Percentiles rank a stretch among this genome's conserved stretches.
Evolutionary conservation across 352 stramenopile species (phyloP).

Genomic region (Sclerospora graminicola): DNA sequence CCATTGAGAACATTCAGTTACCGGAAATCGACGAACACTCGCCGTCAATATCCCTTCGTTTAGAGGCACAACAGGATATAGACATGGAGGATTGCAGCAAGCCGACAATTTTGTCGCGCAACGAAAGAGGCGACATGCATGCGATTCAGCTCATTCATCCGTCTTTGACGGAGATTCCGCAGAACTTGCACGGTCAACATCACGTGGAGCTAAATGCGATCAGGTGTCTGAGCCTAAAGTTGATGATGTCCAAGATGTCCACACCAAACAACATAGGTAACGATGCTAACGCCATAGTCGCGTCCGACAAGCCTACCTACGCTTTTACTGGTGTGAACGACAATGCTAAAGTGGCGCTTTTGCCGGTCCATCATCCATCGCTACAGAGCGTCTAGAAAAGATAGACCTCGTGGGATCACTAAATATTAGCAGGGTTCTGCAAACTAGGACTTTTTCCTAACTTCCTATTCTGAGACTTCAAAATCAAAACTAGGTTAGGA

Average conservation of each 20-base stretch:
- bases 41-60: constrained; percentile 2
- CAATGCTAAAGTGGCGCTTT: constrained; percentile 15
- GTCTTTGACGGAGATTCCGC: constrained; percentile 14
- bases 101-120: constrained; percentile 5
- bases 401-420: too few relatives aligned
- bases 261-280: constrained; percentile 2
- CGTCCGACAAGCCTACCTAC: constrained; percentile 19
- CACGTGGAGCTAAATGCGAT: constrained; percentile 37
- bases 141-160: constrained; percentile 9
- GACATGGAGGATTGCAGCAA: constrained; percentile 18
- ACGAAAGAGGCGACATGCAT: constrained; percentile 13
- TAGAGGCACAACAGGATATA: constrained; percentile 10
- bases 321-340: constrained; percentile 20
- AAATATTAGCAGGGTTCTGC: too few relatives aligned
- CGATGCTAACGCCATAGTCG: constrained; percentile 6
- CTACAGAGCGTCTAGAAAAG: constrained; percentile 26
- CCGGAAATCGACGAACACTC: constrained; percentile 1
- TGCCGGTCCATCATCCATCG: constrained; percentile 21
- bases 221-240: constrained; percentile 40
- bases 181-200: constrained; percentile 26
- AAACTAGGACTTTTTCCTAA: too few relatives aligned
- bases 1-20: constrained; percentile 21
- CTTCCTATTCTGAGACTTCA: too few relatives aligned
- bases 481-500: too few relatives aligned
- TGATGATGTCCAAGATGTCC: constrained; percentile 37